Conservation (phyloP, 345 rosid species). For the Eucalyptus leucophloia region DNA sequence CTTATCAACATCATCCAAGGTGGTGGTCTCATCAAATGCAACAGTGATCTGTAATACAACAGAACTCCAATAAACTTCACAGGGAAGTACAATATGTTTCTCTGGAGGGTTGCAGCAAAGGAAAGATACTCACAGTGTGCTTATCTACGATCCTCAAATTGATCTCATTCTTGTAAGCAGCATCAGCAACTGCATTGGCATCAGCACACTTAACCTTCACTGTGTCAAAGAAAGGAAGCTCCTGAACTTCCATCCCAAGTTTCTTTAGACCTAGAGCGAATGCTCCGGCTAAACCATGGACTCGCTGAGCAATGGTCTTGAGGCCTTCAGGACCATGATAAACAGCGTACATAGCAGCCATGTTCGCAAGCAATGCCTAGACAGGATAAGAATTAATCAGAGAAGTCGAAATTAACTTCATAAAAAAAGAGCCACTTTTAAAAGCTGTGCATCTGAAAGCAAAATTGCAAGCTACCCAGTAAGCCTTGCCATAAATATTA, state of each 20-base stretch:
- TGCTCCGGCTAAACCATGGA: conserved; percentile 90
- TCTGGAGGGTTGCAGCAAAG: background rate
- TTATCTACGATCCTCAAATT: conserved; percentile 77
- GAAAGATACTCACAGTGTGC: conserved; percentile 51
- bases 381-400: background rate
- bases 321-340: conserved; percentile 97
- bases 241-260: conserved; percentile 83
- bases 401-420: background rate
- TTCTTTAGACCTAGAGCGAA: conserved; percentile 79
- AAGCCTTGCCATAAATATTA: background rate
- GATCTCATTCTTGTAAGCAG: conserved; percentile 60
- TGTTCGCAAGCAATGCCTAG: conserved; percentile 95
- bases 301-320: conserved; percentile 73
- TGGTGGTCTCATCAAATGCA: conserved; percentile 92
- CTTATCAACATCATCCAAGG: conserved; percentile 84
- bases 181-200: conserved; percentile 74
- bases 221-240: conserved; percentile 88
- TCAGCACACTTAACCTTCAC: conserved; percentile 73
- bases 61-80: background rate
- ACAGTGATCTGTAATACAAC: conserved; percentile 61
- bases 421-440: background rate
- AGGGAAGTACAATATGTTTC: background rate
- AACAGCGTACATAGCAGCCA: conserved; percentile 98
- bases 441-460: background rate
- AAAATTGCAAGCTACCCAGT: background rate